phyloP scores from a whole-genome alignment of 176 grass and related monocot species.

The Triticum timopheevii region DNA sequence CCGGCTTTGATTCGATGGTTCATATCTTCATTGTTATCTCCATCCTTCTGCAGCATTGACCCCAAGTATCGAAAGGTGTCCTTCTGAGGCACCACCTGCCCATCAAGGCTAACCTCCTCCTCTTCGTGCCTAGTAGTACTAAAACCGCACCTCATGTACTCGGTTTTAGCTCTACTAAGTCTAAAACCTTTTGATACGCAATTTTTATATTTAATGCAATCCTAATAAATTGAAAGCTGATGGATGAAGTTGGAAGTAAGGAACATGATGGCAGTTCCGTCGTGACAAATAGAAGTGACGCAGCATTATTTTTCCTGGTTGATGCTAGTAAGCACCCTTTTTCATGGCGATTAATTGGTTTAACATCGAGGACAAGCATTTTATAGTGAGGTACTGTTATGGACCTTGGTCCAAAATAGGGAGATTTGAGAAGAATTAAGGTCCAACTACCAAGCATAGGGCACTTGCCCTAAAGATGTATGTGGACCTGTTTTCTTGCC shows the following conservation, averaged over 20 bases:
- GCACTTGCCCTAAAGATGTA: neutral
- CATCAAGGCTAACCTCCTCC: too few species aligned
- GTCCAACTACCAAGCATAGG: neutral
- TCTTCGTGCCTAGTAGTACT: too few species aligned
- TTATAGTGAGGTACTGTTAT: neutral
- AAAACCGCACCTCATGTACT: too few species aligned
- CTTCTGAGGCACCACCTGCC: too few species aligned
- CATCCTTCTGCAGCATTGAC: too few species aligned
- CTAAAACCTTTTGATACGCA: too few species aligned
- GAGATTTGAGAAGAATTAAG: neutral
- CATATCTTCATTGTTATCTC: too few species aligned
- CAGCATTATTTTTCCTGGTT: neutral
- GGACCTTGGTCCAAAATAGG: neutral
- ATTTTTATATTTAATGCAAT: neutral
- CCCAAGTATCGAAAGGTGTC: too few species aligned
- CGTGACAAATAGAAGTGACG: neutral
- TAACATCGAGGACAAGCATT: neutral
- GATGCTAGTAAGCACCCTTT: neutral
- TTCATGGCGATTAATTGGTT: neutral
- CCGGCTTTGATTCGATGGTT: too few species aligned
- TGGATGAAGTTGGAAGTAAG: neutral
- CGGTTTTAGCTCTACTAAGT: too few species aligned
- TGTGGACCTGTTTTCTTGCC: too few species aligned
- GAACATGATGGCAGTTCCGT: neutral
- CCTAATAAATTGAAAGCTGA: neutral